Base-by-base conservation (phyloP, 805 yeast genomes). In the Clavispora fructus region DNA sequence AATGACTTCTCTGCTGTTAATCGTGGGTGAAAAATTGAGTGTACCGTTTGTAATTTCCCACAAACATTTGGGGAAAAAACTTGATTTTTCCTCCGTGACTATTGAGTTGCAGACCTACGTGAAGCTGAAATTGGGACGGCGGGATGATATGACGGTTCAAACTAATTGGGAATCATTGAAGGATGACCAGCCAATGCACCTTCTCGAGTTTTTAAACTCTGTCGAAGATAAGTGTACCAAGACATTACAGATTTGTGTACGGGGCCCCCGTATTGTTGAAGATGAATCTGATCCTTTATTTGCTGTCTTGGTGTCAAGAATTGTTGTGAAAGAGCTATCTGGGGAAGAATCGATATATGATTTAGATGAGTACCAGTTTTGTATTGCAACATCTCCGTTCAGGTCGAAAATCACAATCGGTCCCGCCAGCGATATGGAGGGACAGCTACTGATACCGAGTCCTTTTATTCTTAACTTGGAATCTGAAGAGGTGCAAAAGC, bases 171-270 rank as follows among this genome's bases (percentile, higher is more conserved):
- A 65, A 19, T 51, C 42, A 7, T 47, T 64, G 38, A 71, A 71
- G 47, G 77, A 71, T 48, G 77, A 71, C 41, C 73, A 68, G 47
- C 61, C 69, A 1, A 50, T 71, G 35, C 56, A 57, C 25, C 40
- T 70, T 28, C 43, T 51, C 5, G 48, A 48, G 1, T 43, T 58
- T 5, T 50, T 52, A 1, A 45, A 44, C n/a, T 35, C 42, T 1
- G 51, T 42, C 1, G 45, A 44, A 12, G 47, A 33, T 10, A 32
- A 42, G 9, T 45, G 42, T 8, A 39, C 38, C 16, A 56, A 55
- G 32, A 39, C 14, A 1, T 54, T 68, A 33, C 55, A 60, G 26
- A 48, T 67, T 12, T 49, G 53, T n/a, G 49, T 66, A 23, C 57
- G 55, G 39, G 53, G 54, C 14, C 51, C 56, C 9, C 61, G 63